Evolutionary conservation across 805 yeast species (phyloP), one percentile per base, ranked within the genome.

Genomic region (Spathaspora boniae): DNA sequence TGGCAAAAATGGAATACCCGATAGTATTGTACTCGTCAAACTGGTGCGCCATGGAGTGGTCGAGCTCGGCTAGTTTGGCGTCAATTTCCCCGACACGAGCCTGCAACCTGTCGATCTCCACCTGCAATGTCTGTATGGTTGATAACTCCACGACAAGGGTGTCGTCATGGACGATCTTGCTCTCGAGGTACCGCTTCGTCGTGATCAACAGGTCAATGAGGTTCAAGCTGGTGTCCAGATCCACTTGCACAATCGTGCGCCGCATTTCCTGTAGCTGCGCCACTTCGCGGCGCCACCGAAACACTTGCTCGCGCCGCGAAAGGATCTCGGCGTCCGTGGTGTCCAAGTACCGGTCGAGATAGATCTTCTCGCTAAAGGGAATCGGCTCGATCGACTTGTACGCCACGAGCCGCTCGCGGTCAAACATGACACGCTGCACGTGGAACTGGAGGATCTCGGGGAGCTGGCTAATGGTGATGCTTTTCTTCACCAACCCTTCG

Each of bases 361-460:
- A 89, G 6, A 93, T 59, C 8, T 68, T 76, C 35, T 86, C 85
- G 19, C 79, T 76, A 53, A 88, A 87, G 3, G 89, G 89, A 31
- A 93, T 69, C 6, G 88, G 94, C 38, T 83, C 88, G 28, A 76
- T 72, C 2, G 88, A 81, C 54, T 93, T 93, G 51, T 86, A 86
- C 0, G 95, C 86, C 58, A 81, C 73, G 33, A 80, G 70, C 9
- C 74, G 61, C 36, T 70, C 81, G 29, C 88, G 70, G 53, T 93
- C 96, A 56, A 82, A 93, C 54, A 86, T 86, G 1, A 93, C 98
- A 53, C 98, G 72, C 60, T 89, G 98, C 6, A 93, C 85, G 54
- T 93, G 98, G 32, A 93, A 76, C 55, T 93, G 98, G 32, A 93
- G 58, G 33, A 93, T 75, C 5, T 80, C 79, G 0, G 98, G 98